phyloP scores from a whole-genome alignment of 768 basidiomycete genomes.

The Macrolepiota fuliginosa region DNA sequence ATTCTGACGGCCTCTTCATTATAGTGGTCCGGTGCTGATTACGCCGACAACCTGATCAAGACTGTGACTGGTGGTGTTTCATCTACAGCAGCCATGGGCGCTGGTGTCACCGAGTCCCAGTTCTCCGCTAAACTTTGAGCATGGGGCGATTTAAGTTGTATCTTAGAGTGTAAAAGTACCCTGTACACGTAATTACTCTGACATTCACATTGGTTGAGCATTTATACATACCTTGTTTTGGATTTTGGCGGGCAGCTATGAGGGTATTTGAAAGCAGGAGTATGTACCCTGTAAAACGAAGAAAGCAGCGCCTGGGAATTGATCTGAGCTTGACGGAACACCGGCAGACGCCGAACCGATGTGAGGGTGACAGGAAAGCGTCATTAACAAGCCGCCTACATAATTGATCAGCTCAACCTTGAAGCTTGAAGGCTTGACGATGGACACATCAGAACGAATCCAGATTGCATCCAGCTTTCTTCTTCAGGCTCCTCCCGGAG shows the following conservation, averaged over 20 bases:
- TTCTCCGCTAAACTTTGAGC: conserved; percentile 48
- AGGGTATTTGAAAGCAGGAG: neutral
- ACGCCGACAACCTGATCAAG: conserved; percentile 87
- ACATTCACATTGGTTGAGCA: conserved; percentile 8
- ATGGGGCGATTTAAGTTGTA: conserved; percentile 11
- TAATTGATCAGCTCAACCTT: neutral
- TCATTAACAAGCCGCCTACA: conserved; percentile 15
- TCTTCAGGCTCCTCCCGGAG: conserved; percentile 89
- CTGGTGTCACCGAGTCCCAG: conserved; percentile 90
- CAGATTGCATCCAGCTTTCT: conserved; percentile 75
- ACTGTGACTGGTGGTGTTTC: conserved; percentile 97
- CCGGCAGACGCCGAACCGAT: conserved; percentile 9
- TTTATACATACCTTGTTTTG: conserved; percentile 2
- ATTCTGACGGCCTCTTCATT: conserved; percentile 16
- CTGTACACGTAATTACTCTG: conserved; percentile 14
- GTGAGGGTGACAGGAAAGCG: neutral
- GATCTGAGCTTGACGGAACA: neutral
- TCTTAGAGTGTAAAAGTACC: conserved; percentile 22
- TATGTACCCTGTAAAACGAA: neutral
- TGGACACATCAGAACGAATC: conserved; percentile 66
- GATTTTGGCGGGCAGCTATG: neutral
- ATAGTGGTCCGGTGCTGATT: conserved; percentile 95
- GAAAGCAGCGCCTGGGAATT: neutral
- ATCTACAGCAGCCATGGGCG: conserved; percentile 99
- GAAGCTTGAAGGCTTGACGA: conserved; percentile 19